Percentiles rank a stretch among this genome's conserved stretches.
Conservation (phyloP, 78 protist genomes). For the Planoprotostelium fungivorum region DNA sequence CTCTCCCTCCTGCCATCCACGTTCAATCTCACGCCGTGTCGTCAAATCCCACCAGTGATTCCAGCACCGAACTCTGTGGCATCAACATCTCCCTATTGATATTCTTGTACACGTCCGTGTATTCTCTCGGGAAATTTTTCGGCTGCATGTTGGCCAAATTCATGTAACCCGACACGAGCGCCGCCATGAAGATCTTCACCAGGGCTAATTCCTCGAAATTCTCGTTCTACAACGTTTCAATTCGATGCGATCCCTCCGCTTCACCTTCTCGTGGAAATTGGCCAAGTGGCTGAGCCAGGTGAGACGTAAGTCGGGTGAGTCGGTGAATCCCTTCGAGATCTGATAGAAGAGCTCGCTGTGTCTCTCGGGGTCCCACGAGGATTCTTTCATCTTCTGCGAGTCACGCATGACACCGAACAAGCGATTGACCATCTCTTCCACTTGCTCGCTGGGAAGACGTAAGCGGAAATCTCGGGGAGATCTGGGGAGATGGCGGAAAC, state of each 20-base stretch:
- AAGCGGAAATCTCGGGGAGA: background rate
- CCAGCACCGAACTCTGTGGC: slow-evolving; percentile 26
- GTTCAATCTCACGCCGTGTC: background rate
- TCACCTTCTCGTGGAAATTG: slow-evolving; percentile 9
- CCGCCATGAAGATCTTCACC: slow-evolving; percentile 35
- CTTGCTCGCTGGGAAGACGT: slow-evolving; percentile 10
- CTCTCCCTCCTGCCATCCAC: slow-evolving; percentile 26
- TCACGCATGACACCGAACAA: slow-evolving; percentile 34
- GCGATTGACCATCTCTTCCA: slow-evolving; percentile 32
- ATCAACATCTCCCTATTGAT: background rate
- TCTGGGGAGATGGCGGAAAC: background rate
- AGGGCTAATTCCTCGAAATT: slow-evolving; percentile 52
- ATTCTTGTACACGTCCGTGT: slow-evolving; percentile 19
- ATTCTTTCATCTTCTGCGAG: slow-evolving; percentile 35
- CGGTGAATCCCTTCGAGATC: slow-evolving; percentile 30
- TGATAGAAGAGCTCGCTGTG: slow-evolving; percentile 44
- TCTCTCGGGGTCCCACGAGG: slow-evolving; percentile 53
- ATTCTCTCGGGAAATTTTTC: slow-evolving; percentile 30
- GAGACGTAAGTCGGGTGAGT: slow-evolving; percentile 58
- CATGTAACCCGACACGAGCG: slow-evolving; percentile 36
- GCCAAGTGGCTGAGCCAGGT: slow-evolving; percentile 58
- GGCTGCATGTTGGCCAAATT: slow-evolving; percentile 2
- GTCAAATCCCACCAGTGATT: slow-evolving; percentile 10
- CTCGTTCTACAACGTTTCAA: background rate
- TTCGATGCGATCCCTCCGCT: background rate